These are phyloP conservation scores for Penicillium silybi DNA, from an alignment of 495 filamentous ascomycete genomes.

Conservation along the genomic window DNA sequence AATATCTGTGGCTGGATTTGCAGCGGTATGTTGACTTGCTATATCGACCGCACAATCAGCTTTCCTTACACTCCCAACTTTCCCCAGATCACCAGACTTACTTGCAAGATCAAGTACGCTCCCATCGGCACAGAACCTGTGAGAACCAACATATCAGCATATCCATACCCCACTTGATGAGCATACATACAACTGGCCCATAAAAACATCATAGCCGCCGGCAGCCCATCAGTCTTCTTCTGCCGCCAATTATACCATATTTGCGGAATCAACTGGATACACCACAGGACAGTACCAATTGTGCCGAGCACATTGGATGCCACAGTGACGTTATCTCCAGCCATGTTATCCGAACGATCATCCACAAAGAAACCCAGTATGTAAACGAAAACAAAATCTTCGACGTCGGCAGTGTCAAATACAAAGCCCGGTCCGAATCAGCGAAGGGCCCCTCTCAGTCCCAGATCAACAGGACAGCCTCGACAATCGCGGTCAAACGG, in stretches of 20 bases:
- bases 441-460: background rate
- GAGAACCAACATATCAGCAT: background rate
- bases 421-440: background rate
- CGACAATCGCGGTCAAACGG: background rate
- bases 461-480: background rate
- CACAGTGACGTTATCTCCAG: constrained; percentile 35
- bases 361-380: background rate
- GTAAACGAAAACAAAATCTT: background rate
- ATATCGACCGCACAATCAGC: background rate
- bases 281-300: constrained; percentile 54
- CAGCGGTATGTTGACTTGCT: constrained; percentile 71
- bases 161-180: background rate
- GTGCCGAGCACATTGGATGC: constrained; percentile 52
- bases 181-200: constrained; percentile 60
- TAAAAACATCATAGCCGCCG: constrained; percentile 68
- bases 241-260: constrained; percentile 70
- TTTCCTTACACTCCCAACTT: background rate
- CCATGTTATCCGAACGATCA: constrained; percentile 18
- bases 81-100: constrained; percentile 6
- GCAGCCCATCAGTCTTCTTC: constrained; percentile 71
- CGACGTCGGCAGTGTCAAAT: background rate
- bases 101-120: constrained; percentile 50
- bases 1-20: constrained; percentile 74
- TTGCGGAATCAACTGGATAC: constrained; percentile 51
- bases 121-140: constrained; percentile 51